Base-by-base conservation (phyloP, 768 basidiomycete genomes). In the Suillus sp. region DNA sequence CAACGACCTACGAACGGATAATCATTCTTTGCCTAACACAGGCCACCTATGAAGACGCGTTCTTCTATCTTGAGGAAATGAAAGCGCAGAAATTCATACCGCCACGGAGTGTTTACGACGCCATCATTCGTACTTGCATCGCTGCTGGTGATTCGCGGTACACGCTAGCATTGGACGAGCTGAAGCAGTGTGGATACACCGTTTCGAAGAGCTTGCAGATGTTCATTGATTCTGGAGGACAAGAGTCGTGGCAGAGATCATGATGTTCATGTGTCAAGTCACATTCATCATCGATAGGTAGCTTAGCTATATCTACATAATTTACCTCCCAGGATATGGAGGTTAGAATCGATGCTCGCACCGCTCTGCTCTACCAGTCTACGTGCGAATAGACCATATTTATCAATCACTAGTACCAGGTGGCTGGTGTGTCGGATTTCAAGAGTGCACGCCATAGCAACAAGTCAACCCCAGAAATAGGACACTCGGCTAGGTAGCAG, bases 21-120 rank as follows among this genome's bases (percentile, higher is more conserved):
- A 84, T 95, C 64, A 66, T 78, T 13, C 82, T 95, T 4, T 90
- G 87, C 70, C 81, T 95, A 16, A 86, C 87, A 0, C 89, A 91
- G 69, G 74, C 83, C 9, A 80, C 78, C 3, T 96, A 93, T 74
- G 93, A 95, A 70, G 92, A 93, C 65, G 92, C 93, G 0, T 95
- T 95, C 77, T 88, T 87, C 71, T 94, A 92, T 75, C 81, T 96
- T 37, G 93, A 95, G 72, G 90, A 92, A 78, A 92, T 93, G 90
- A 95, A 95, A 74, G 75, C 80, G 0, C 82, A 81, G 40, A 79
- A 79, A 10, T 78, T 85, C 68, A 68, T 78, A n/a, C 92, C 93
- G 1, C 72, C 83, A 11, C 69, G 69, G 30, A 69, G 70, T 1
- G 75, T 89, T 35, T 95, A 95, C 74, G 80, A 83, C 38, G 77